Base-by-base conservation (phyloP, 345 rosid genomes). In the Cardamine resedifolia region DNA sequence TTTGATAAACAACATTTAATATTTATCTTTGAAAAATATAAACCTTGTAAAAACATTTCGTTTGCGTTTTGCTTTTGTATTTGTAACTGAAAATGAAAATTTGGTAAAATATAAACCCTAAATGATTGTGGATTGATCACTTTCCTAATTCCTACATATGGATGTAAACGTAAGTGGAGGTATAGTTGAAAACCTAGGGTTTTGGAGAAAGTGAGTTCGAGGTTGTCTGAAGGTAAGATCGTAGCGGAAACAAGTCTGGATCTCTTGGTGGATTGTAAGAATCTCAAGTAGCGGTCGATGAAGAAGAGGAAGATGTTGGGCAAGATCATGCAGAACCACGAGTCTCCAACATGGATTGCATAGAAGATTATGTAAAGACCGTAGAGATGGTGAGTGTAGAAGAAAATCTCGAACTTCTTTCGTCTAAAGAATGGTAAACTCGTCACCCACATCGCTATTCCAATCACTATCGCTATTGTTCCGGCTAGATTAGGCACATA, bases 281-380 rank as follows among this genome's bases (percentile, higher is more conserved):
- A 81, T 44, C 96, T 82, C 26, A 89, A 66, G 75, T 74, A 85
- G 4, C 94, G 86, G 18, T 90, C 94, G 4, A 90, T 61, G 39
- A 79, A 20, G 72, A 90, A 90, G 78, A 90, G 90, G 78, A 82
- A 86, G 64, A 88, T 81, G 1, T 86, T 88, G 0, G 90, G 91
- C n/a, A 89, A 81, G 62, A 85, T 79, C 72, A 74, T 78, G 77
- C 85, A 81, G 52, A 76, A 30, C 74, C 76, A 88, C 10, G 72
- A 75, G 48, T 75, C 76, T 12, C 96, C 96, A 2, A 86, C 91
- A 61, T 90, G 96, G 36, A 90, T 23, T 3, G 69, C 39, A 24
- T 84, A 90, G 86, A 90, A 90, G 39, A 87, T 5, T 43, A 85
- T 68, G 71, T 77, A 87, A 41, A 84, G 61, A 55, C 75, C 75